Evolutionary conservation across 805 yeast species (phyloP).

Genomic region (Ogataea paradorogensis): DNA sequence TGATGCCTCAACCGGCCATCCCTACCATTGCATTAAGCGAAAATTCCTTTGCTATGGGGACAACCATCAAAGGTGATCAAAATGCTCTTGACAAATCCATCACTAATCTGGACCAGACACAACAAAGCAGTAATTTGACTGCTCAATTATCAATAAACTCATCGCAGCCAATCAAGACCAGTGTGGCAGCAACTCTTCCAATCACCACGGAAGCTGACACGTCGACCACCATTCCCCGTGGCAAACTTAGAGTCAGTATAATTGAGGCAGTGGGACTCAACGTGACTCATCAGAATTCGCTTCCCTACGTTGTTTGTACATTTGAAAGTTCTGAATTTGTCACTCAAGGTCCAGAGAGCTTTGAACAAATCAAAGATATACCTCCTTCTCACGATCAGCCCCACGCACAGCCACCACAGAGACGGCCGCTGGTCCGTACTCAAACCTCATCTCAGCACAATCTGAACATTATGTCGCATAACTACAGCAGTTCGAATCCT

Average conservation of each 20-base stretch:
- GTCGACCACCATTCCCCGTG: slow-evolving; percentile 55
- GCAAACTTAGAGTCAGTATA: slow-evolving; percentile 77
- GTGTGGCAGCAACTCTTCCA: slow-evolving; percentile 15
- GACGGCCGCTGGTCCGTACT: slow-evolving; percentile 29
- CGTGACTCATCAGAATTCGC: slow-evolving; percentile 52
- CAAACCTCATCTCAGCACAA: slow-evolving; percentile 29
- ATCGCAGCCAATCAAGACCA: slow-evolving; percentile 12
- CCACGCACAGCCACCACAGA: slow-evolving; percentile 9
- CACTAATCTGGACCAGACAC: slow-evolving; percentile 31
- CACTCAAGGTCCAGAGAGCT: slow-evolving; percentile 69
- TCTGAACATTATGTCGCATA: slow-evolving; percentile 21
- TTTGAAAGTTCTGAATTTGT: slow-evolving; percentile 90
- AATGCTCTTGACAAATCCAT: slow-evolving; percentile 33
- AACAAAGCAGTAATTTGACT: slow-evolving; percentile 21
- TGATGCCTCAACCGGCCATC: slow-evolving; percentile 46
- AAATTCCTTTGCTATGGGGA: slow-evolving; percentile 64
- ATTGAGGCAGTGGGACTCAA: slow-evolving; percentile 73
- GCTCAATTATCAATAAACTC: slow-evolving; percentile 23
- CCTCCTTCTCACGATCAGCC: slow-evolving; percentile 7
- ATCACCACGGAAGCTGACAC: slow-evolving; percentile 21
- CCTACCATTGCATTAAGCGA: slow-evolving; percentile 71
- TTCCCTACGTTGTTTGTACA: slow-evolving; percentile 88
- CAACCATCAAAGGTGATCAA: slow-evolving; percentile 47
- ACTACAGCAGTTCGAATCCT: slow-evolving; percentile 54
- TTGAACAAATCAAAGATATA: slow-evolving; percentile 21